phyloP scores from a whole-genome alignment of 2,329 filamentous ascomycete genomes.

The Cercospora sp. region DNA sequence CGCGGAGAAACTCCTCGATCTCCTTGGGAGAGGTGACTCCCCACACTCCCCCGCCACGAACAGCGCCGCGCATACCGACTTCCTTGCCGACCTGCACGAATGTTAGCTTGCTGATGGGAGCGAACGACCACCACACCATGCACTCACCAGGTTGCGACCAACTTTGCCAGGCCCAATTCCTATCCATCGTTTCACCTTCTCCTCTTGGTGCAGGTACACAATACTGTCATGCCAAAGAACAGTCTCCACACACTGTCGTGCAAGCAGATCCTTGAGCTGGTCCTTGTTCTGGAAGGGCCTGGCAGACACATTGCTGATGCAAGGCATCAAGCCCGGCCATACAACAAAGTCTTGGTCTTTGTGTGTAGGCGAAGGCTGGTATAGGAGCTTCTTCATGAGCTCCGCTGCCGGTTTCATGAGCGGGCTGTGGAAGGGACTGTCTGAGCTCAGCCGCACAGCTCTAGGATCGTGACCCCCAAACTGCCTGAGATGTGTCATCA shows the following conservation, averaged over 20 bases:
- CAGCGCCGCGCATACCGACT: constrained; percentile 77
- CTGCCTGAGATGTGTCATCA: constrained; percentile 81
- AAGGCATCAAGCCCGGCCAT: constrained; percentile 74
- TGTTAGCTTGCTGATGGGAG: background rate
- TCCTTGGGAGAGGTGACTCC: constrained; percentile 75
- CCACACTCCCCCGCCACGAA: constrained; percentile 73
- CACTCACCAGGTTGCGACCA: constrained; percentile 75
- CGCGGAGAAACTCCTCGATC: constrained; percentile 49
- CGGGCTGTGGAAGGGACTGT: constrained; percentile 87
- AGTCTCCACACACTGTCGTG: constrained; percentile 83
- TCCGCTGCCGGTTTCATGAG: constrained; percentile 83
- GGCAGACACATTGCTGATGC: constrained; percentile 83
- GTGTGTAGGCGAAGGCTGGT: constrained; percentile 53
- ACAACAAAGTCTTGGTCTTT: constrained; percentile 66
- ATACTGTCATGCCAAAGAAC: constrained; percentile 95
- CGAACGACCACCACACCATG: background rate
- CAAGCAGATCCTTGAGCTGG: constrained; percentile 75
- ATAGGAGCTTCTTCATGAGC: constrained; percentile 69
- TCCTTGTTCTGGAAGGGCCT: constrained; percentile 71
- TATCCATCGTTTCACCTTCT: constrained; percentile 79
- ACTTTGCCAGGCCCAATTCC: constrained; percentile 94
- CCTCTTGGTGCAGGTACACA: constrained; percentile 80
- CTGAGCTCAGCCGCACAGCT: constrained; percentile 80
- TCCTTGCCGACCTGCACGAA: constrained; percentile 66
- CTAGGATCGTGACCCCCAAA: constrained; percentile 90